A percentile compares a stretch with the other conserved stretches of the same genome.
phyloP scores from a whole-genome alignment of 177 flowering plant species.

The Vitis hybrid region DNA sequence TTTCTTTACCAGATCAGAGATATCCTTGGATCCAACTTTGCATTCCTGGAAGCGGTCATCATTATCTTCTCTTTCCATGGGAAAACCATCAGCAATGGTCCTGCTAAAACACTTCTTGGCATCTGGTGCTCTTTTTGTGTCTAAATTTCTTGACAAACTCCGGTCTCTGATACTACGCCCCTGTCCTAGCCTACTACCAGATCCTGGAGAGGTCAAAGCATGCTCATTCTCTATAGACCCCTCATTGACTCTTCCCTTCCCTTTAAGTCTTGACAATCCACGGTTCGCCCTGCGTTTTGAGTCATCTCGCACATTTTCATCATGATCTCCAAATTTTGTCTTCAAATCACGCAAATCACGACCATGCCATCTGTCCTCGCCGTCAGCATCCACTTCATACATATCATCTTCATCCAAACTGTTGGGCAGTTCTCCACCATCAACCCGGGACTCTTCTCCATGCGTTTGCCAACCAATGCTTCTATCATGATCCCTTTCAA shows the following conservation, averaged over 20 bases:
- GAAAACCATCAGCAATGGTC: conserved; percentile 35
- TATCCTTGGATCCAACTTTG: conserved; percentile 72
- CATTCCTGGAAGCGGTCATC: conserved; percentile 73
- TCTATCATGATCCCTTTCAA: conserved; percentile 52
- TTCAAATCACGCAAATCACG: conserved; percentile 51
- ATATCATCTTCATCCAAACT: conserved; percentile 38
- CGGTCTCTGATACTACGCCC: conserved; percentile 51
- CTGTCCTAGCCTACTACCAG: conserved; percentile 53
- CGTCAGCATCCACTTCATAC: conserved; percentile 42
- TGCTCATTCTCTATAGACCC: conserved; percentile 53
- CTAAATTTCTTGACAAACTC: conserved; percentile 38
- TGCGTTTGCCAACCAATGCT: conserved; percentile 22
- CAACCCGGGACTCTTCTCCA: conserved; percentile 47
- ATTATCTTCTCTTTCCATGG: conserved; percentile 55
- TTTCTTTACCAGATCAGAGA: conserved; percentile 70
- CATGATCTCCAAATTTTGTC: conserved; percentile 48
- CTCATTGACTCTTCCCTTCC: conserved; percentile 62
- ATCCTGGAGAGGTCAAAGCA: conserved; percentile 52
- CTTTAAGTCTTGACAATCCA: conserved; percentile 51
- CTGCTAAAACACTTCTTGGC: conserved; percentile 35
- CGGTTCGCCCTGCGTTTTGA: conserved; percentile 57
- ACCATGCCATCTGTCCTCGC: conserved; percentile 46
- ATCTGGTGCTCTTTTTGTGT: conserved; percentile 41
- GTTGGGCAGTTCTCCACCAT: conserved; percentile 42
- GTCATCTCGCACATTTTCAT: conserved; percentile 67